Percentiles rank a stretch among this genome's conserved stretches.
phyloP scores from a whole-genome alignment of 306 rosid species.

The Gastrolobium villosum region DNA sequence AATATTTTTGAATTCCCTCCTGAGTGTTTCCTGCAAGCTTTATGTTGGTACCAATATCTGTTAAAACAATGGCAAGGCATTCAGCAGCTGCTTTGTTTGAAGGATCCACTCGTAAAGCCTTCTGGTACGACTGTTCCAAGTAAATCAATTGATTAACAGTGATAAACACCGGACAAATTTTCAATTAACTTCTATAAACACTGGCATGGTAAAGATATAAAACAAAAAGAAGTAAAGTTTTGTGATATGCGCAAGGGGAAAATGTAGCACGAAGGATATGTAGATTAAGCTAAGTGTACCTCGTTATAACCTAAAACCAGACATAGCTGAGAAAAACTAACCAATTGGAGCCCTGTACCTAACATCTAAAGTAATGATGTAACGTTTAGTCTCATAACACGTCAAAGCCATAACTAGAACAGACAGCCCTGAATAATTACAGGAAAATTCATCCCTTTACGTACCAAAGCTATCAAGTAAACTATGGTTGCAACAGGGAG shows the following conservation, averaged over 20 bases:
- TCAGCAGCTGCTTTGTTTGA: conserved; percentile 92
- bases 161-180: not conserved
- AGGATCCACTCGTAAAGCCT: conserved; percentile 85
- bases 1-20: conserved; percentile 97
- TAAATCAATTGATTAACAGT: conserved; percentile 32
- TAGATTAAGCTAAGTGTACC: not conserved
- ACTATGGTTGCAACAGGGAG: no score
- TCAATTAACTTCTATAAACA: conserved; percentile 5
- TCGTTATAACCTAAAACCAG: not conserved
- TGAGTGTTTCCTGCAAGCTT: conserved; percentile 97
- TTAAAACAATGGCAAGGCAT: conserved; percentile 95
- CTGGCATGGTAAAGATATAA: no score
- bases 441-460: no score
- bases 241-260: no score
- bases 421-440: no score
- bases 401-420: no score
- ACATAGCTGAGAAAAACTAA: not conserved
- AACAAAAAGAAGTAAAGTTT: no score
- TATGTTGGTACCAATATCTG: conserved; percentile 98
- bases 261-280: not conserved
- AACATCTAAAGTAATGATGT: no score
- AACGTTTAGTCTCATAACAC: no score
- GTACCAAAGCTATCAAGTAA: no score
- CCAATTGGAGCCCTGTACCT: not conserved
- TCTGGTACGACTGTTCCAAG: conserved; percentile 91